Conservation (phyloP, 495 filamentous ascomycete species). For the Penicillium argentinense region DNA sequence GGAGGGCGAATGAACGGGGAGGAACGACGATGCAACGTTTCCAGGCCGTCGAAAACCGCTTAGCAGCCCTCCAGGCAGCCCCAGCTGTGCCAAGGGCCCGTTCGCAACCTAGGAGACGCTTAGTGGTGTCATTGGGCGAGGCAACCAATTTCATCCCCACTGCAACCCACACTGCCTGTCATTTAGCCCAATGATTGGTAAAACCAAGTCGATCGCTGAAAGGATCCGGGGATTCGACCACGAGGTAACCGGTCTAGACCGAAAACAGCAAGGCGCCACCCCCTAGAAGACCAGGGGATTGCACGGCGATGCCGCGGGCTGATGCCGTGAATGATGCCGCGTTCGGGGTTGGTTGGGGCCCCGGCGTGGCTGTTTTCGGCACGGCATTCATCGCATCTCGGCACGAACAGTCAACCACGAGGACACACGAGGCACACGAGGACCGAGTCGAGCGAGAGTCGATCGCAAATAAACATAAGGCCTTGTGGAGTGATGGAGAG, state of each 20-base stretch:
- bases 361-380: constrained; percentile 10
- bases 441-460: too few relatives aligned
- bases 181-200: constrained; percentile 12
- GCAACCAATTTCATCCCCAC: not conserved
- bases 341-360: constrained; percentile 18
- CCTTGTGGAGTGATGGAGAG: not conserved
- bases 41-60: not conserved
- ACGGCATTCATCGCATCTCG: not conserved
- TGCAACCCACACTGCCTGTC: not conserved
- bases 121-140: constrained; percentile 10
- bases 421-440: too few relatives aligned
- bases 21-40: constrained; percentile 13
- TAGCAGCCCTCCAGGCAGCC: not conserved
- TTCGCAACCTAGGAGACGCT: constrained; percentile 14
- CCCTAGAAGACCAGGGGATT: not conserved
- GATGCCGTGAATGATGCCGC: constrained; percentile 11
- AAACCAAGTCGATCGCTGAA: constrained; percentile 5
- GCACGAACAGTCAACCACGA: not conserved
- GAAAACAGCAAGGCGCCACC: constrained; percentile 13
- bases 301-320: not conserved
- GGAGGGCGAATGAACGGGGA: constrained; percentile 5
- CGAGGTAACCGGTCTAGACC: constrained; percentile 11
- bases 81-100: constrained; percentile 20
- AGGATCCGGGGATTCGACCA: constrained; percentile 30
- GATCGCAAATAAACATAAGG: not conserved